Conservation (phyloP, 2,329 filamentous ascomycete genomes). For the Pseudogymnoascus sp. region DNA sequence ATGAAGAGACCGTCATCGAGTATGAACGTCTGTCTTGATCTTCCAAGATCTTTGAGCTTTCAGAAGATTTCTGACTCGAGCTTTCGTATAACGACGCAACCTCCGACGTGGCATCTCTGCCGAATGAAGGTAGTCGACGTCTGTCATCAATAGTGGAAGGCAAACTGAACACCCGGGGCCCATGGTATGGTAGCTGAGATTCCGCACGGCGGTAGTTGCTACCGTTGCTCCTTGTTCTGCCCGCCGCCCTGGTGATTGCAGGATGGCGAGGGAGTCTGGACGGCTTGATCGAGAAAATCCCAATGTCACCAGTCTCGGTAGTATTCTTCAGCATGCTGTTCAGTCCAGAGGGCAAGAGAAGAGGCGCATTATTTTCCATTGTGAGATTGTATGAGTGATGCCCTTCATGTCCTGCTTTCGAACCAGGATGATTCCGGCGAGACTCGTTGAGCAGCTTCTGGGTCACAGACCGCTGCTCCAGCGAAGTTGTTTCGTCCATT, state of each 20-base stretch:
- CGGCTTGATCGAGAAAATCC: constrained; percentile 49
- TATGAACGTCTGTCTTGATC: constrained; percentile 43
- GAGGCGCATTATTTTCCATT: constrained; percentile 31
- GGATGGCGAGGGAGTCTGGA: constrained; percentile 23
- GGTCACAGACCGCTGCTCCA: background rate
- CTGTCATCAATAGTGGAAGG: constrained; percentile 35
- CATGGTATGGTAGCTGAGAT: constrained; percentile 10
- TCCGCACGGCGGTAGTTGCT: constrained; percentile 1
- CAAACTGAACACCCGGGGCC: constrained; percentile 22
- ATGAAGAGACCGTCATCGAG: constrained; percentile 46
- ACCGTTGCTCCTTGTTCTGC: constrained; percentile 17
- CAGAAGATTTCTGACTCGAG: constrained; percentile 39
- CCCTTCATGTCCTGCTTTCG: background rate
- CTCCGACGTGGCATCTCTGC: constrained; percentile 44
- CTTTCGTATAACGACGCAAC: constrained; percentile 50
- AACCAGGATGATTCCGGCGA: background rate
- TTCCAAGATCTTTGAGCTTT: constrained; percentile 38
- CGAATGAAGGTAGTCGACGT: constrained; percentile 39
- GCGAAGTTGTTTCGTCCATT: background rate
- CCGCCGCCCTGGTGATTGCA: constrained; percentile 19
- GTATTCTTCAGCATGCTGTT: constrained; percentile 60
- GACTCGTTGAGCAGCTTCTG: background rate
- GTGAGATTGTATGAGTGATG: background rate
- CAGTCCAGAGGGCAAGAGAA: constrained; percentile 45
- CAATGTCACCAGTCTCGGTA: constrained; percentile 60